These are phyloP conservation scores for Citrus glauca DNA, from an alignment of 345 rosid species.

Conservation along the genomic window DNA sequence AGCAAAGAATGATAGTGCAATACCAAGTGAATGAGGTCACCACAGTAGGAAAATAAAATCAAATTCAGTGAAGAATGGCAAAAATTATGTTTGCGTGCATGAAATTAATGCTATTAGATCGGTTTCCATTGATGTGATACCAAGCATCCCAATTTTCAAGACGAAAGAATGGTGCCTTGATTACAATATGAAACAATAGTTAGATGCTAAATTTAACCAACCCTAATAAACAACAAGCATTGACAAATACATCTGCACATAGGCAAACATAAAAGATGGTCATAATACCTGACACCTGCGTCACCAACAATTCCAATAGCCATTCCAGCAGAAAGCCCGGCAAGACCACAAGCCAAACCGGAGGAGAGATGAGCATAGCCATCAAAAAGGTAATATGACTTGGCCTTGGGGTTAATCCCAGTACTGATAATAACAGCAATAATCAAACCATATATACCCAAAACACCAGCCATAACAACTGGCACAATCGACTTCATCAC, in stretches of 20 bases:
- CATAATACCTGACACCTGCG: constrained; percentile 84
- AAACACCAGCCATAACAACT: constrained; percentile 97
- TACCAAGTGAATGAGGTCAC: not conserved
- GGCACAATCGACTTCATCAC: constrained; percentile 97
- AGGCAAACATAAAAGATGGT: not conserved
- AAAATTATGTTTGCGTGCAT: not conserved
- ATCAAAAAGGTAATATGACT: constrained; percentile 84
- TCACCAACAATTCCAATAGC: constrained; percentile 96
- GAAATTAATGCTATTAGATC: not conserved
- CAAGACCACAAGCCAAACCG: constrained; percentile 95
- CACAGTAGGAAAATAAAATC: not conserved
- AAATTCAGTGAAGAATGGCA: not conserved
- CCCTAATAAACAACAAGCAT: not conserved
- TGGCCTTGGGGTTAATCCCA: constrained; percentile 89
- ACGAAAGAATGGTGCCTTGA: not conserved
- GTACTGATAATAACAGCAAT: constrained; percentile 93
- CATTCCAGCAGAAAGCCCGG: constrained; percentile 97
- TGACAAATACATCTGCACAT: not conserved
- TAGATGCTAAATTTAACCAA: not conserved
- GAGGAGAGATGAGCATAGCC: constrained; percentile 95
- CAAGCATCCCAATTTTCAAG: not conserved
- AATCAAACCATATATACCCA: constrained; percentile 95
- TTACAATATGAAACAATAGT: not conserved
- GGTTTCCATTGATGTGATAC: not conserved
- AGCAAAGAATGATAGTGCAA: not conserved